Percentiles rank a stretch among this genome's conserved stretches.
Conservation (phyloP, 805 yeast species). For the Myxozyma neotropica region DNA sequence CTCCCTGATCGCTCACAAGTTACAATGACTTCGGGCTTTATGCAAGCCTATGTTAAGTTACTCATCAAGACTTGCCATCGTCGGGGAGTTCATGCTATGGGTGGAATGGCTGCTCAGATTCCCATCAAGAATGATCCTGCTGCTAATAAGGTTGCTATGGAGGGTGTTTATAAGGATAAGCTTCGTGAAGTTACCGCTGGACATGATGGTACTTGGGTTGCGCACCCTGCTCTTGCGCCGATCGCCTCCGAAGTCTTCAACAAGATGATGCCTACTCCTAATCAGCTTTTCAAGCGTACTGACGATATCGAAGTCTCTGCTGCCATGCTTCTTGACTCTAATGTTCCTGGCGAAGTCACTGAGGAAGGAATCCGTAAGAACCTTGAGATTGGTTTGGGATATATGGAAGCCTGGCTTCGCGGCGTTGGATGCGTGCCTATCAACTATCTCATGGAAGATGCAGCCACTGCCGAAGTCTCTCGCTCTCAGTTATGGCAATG, state of each 20-base stretch:
- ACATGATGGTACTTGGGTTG: conserved; percentile 79
- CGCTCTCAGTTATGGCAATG: conserved; percentile 74
- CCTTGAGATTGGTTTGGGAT: conserved; percentile 64
- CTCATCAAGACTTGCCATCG: conserved; percentile 69
- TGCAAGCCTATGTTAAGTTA: conserved; percentile 65
- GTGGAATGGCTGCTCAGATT: conserved; percentile 79
- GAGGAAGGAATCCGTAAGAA: conserved; percentile 68
- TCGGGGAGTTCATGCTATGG: conserved; percentile 76
- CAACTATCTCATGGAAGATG: conserved; percentile 76
- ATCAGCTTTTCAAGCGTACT: conserved; percentile 61
- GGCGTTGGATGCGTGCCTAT: conserved; percentile 75
- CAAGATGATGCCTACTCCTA: conserved; percentile 74
- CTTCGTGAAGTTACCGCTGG: conserved; percentile 68
- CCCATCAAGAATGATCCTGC: conserved; percentile 67
- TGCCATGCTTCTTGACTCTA: conserved; percentile 64
- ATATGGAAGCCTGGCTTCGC: conserved; percentile 75
- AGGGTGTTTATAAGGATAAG: conserved; percentile 67
- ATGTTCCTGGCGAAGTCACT: conserved; percentile 61
- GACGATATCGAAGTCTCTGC: conserved; percentile 56
- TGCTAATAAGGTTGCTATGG: conserved; percentile 66
- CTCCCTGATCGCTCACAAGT: conserved; percentile 72
- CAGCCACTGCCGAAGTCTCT: conserved; percentile 79
- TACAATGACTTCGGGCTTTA: conserved; percentile 58
- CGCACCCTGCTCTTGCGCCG: conserved; percentile 70
- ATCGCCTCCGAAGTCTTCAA: conserved; percentile 69